phyloP scores from a whole-genome alignment of 108 stramenopile genomes.

The Hondaea fermentalgiana region DNA sequence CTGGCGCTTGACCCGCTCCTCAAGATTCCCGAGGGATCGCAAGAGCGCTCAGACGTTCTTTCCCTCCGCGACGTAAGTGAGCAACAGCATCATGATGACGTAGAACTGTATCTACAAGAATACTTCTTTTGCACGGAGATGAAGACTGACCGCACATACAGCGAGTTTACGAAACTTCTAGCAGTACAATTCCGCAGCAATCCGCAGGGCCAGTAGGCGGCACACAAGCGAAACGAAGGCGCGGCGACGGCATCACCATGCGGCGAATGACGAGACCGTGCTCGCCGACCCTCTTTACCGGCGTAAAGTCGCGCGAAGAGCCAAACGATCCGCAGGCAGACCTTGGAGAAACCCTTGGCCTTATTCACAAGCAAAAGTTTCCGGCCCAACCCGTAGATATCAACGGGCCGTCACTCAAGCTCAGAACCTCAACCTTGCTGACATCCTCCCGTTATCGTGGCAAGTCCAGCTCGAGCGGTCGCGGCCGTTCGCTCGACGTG shows the following conservation, averaged over 20 bases:
- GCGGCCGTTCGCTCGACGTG: background rate
- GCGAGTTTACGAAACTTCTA: too few relatives aligned
- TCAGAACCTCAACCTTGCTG: background rate
- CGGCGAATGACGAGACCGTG: background rate
- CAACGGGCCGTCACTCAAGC: background rate
- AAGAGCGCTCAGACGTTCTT: background rate
- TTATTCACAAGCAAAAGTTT: background rate
- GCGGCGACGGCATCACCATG: background rate
- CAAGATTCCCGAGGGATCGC: background rate
- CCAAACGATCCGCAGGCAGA: background rate
- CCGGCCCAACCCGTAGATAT: background rate
- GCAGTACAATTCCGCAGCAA: too few relatives aligned
- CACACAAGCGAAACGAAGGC: background rate
- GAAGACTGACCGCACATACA: too few relatives aligned
- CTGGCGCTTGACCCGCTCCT: background rate
- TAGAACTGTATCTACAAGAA: too few relatives aligned
- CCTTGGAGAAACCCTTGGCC: background rate
- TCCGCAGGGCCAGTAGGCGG: too few relatives aligned
- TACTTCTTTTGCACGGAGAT: too few relatives aligned
- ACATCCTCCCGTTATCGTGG: background rate
- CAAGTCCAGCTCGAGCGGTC: background rate
- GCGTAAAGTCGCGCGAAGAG: background rate
- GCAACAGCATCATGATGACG: background rate
- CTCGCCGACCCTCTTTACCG: background rate
- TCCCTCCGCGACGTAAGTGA: background rate